Evolutionary conservation across 805 yeast species (phyloP).

Genomic region (Jamesozyma rosinii): DNA sequence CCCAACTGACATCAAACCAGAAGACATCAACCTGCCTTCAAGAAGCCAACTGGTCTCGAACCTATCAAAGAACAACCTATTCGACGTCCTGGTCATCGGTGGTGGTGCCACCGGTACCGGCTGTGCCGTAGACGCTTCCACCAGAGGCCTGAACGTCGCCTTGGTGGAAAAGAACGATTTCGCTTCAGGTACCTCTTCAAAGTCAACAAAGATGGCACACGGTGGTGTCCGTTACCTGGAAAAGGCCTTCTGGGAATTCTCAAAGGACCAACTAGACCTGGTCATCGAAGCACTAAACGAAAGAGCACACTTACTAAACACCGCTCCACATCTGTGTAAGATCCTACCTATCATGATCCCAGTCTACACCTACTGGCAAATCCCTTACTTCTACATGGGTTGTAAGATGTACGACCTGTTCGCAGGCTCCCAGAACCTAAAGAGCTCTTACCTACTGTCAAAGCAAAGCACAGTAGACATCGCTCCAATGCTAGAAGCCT

Average conservation of each 20-base stretch:
- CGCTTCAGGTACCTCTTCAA: slow-evolving; percentile 87
- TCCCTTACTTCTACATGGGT: slow-evolving; percentile 87
- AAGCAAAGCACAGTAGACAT: slow-evolving; percentile 56
- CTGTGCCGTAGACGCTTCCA: slow-evolving; percentile 80
- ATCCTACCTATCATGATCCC: slow-evolving; percentile 91
- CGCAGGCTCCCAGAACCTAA: slow-evolving; percentile 82
- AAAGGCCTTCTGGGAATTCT: slow-evolving; percentile 86
- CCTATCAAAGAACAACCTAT: slow-evolving; percentile 40
- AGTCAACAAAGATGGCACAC: slow-evolving; percentile 92
- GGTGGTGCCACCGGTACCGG: slow-evolving; percentile 98
- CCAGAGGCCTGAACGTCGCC: slow-evolving; percentile 85
- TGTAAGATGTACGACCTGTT: slow-evolving; percentile 86
- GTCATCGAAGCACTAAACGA: slow-evolving; percentile 86
- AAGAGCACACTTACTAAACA: slow-evolving; percentile 73
- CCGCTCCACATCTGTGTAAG: slow-evolving; percentile 85
- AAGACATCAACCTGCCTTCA: slow-evolving; percentile 32
- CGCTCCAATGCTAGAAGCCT: slow-evolving; percentile 79
- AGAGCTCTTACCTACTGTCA: slow-evolving; percentile 64
- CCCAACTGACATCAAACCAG: neutral
- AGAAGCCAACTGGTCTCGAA: slow-evolving; percentile 45
- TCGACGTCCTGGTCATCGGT: slow-evolving; percentile 82
- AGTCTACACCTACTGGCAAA: slow-evolving; percentile 92
- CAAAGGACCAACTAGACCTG: slow-evolving; percentile 79
- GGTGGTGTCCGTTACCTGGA: slow-evolving; percentile 95
- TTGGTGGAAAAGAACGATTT: slow-evolving; percentile 81